phyloP scores from a whole-genome alignment of 331 rosid genomes.

The Telfairia occidentalis region DNA sequence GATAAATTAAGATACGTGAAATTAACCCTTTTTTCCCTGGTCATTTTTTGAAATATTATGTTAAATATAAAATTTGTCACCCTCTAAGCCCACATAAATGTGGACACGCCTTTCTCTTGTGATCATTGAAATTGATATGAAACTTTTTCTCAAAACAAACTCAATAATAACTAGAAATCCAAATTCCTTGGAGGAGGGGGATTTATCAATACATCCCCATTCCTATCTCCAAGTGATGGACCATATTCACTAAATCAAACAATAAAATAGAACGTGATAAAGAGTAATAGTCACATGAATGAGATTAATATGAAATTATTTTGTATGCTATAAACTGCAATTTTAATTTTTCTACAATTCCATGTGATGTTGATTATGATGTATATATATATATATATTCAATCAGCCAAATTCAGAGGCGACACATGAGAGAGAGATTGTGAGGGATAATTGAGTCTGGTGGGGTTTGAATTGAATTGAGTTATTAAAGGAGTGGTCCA shows the following conservation, averaged over 20 bases:
- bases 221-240: no score
- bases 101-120: background rate
- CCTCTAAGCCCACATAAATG: background rate
- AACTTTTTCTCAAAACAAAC: background rate
- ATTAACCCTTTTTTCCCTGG: background rate
- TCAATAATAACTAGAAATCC: background rate
- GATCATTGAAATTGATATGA: background rate
- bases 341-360: background rate
- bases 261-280: background rate
- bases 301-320: background rate
- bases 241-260: background rate
- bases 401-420: background rate
- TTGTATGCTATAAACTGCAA: background rate
- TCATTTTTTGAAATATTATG: background rate
- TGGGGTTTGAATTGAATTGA: background rate
- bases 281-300: background rate
- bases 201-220: no score
- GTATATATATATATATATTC: background rate
- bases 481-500: constrained; percentile 1
- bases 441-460: background rate
- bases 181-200: background rate
- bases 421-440: background rate
- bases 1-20: background rate
- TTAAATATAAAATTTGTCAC: background rate
- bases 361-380: background rate